Evolutionary conservation across 805 yeast genomes (phyloP), one percentile per base, ranked within the genome.

Genomic region (Millerozyma miso): DNA sequence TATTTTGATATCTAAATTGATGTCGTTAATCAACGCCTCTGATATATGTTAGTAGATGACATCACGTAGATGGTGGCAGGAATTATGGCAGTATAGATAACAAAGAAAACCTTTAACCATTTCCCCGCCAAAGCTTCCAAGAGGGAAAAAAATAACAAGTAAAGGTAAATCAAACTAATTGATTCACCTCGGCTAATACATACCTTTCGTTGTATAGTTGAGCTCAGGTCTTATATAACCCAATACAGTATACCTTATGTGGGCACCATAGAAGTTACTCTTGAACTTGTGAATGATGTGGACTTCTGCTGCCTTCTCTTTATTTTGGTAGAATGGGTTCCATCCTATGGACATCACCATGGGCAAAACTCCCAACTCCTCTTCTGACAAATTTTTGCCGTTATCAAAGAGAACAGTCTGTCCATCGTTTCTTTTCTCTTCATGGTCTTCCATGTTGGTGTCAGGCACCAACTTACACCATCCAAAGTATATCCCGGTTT

Each of bases 301-400:
- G 17, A 93, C 70, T 55, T 93, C 95, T 3, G 93, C 95, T 0
- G 96, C 82, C 63, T 87, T 88, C 52, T 77, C 76, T 39, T 78
- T 72, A 62, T 93, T 90, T 19, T 81, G 77, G 66, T 80, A 93
- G 59, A 83, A 91, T 32, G 99, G 98, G 58, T 93, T 93, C 86
- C 89, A 88, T 1, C 99, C 99, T 15, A 93, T 74, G 6, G 96
- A 87, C 87, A 91, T 84, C 6, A 93, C 99, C 83, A 89, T 88
- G 0, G 97, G 97, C 19, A 80, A 67, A 1, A 73, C 73, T 15
- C 65, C 63, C 39, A 72, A 71, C 2, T 74, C 65, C 33, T 73
- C 77, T 1, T 40, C 43, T n/a, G 43, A 23, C 37, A 89, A 63
- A 7, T 62, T 53, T 4, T 60, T 49, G 0, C 96, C 97, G 54